These are phyloP conservation scores for Onygenales sp. DNA, from an alignment of 2,329 filamentous ascomycete genomes.

Conservation along the genomic window DNA sequence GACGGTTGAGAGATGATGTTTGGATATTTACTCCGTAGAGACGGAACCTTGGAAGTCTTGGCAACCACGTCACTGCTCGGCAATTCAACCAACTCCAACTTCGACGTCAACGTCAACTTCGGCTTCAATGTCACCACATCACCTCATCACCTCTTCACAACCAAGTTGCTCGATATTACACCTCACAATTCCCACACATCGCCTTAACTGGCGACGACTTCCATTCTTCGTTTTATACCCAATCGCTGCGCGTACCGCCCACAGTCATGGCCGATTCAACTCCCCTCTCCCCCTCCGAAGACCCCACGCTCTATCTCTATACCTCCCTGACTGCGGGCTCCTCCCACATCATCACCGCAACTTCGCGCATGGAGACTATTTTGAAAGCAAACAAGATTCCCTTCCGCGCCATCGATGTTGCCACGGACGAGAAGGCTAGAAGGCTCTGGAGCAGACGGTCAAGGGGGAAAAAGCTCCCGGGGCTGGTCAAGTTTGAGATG, in stretches of 20 bases:
- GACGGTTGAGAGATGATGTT: no score
- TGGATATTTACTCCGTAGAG: no score
- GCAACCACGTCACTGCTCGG: no score
- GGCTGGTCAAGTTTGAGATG: slow-evolving; percentile 74
- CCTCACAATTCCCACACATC: background rate
- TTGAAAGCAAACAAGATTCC: slow-evolving; percentile 88
- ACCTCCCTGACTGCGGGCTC: slow-evolving; percentile 93
- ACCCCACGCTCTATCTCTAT: slow-evolving; percentile 80
- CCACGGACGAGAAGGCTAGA: slow-evolving; percentile 78
- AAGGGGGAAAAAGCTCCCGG: slow-evolving; percentile 80
- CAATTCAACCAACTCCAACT: no score
- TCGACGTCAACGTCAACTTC: no score
- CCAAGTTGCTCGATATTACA: no score
- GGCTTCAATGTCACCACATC: no score
- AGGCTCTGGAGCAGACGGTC: slow-evolving; percentile 80
- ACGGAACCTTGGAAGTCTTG: no score
- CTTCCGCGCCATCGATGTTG: slow-evolving; percentile 85
- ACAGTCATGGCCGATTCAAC: slow-evolving; percentile 24
- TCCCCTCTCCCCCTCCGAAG: slow-evolving; percentile 32
- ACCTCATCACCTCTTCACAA: no score
- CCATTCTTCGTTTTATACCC: background rate
- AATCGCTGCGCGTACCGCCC: background rate
- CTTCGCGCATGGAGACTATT: slow-evolving; percentile 91
- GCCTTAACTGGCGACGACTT: background rate
- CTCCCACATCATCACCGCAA: slow-evolving; percentile 92